Percentiles rank a stretch among this genome's conserved stretches.
Evolutionary conservation across 495 filamentous ascomycete species (phyloP).

Genomic region (Diplogelasinospora grovesii): DNA sequence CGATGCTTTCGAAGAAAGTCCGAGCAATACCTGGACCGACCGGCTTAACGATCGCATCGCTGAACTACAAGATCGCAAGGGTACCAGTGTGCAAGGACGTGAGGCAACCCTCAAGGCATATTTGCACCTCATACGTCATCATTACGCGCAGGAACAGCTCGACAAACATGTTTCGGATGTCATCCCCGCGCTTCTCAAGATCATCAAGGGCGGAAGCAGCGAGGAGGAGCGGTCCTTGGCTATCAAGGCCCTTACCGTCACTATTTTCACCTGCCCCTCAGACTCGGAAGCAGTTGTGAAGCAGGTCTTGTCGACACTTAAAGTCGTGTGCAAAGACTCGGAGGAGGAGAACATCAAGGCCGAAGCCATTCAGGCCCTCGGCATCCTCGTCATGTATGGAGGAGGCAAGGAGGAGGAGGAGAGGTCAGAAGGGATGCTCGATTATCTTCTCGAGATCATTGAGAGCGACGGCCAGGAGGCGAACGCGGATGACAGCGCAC

Average conservation of each 20-base stretch:
- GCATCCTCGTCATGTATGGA: constrained; percentile 67
- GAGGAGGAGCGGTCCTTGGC: constrained; percentile 68
- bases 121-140: constrained; percentile 63
- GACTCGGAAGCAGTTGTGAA: constrained; percentile 69
- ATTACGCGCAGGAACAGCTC: constrained; percentile 65
- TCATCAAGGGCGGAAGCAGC: constrained; percentile 62
- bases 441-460: constrained; percentile 77
- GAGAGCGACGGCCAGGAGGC: constrained; percentile 75
- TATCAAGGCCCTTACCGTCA: constrained; percentile 67
- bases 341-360: constrained; percentile 59
- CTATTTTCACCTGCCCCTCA: constrained; percentile 66
- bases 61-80: constrained; percentile 81
- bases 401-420: constrained; percentile 66
- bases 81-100: constrained; percentile 69
- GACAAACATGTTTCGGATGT: constrained; percentile 54
- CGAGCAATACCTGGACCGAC: constrained; percentile 55
- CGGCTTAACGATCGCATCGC: constrained; percentile 66
- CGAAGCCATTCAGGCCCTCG: constrained; percentile 68
- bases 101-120: constrained; percentile 67
- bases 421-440: constrained; percentile 72
- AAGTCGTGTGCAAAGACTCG: constrained; percentile 63
- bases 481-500: constrained; percentile 64
- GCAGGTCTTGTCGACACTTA: constrained; percentile 55
- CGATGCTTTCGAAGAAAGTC: constrained; percentile 41
- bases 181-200: constrained; percentile 64